Conservation (phyloP, 148 eudicot species). For the Persicaria tinctoria region DNA sequence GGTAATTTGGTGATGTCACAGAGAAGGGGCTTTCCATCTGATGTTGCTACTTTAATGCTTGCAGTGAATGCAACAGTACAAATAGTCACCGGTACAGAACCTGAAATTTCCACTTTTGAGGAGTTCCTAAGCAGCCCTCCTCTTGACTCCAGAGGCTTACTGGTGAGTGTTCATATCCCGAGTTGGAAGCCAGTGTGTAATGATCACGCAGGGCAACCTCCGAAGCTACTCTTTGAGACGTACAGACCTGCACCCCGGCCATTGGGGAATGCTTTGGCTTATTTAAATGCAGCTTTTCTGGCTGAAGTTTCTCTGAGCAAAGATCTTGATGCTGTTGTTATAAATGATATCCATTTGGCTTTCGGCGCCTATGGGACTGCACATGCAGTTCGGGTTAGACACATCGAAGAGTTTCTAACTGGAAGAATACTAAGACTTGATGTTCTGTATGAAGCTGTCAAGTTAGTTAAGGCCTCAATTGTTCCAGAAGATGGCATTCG, state of each 20-base stretch:
- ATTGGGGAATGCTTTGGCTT: constrained; percentile 76
- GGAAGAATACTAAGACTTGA: constrained; percentile 36
- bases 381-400: constrained; percentile 66
- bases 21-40: constrained; percentile 72
- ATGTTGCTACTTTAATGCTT: constrained; percentile 71
- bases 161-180: constrained; percentile 63
- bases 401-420: constrained; percentile 48
- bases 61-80: constrained; percentile 51
- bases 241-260: constrained; percentile 91
- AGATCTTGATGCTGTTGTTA: constrained; percentile 23
- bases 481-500: constrained; percentile 58
- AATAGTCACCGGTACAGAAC: constrained; percentile 28
- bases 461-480: constrained; percentile 38
- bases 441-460: constrained; percentile 50
- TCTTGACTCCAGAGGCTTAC: constrained; percentile 44
- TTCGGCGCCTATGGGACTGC: constrained; percentile 74
- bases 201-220: constrained; percentile 17
- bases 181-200: constrained; percentile 20
- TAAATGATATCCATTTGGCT: constrained; percentile 50
- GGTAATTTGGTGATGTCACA: constrained; percentile 96
- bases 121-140: constrained; percentile 60
- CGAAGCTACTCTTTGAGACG: constrained; percentile 54
- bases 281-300: constrained; percentile 77
- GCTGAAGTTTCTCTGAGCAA: constrained; percentile 40
- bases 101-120: constrained; percentile 46